These are phyloP conservation scores for Ophiostoma angusticollis DNA, from an alignment of 2,329 filamentous ascomycete species.

Conservation along the genomic window DNA sequence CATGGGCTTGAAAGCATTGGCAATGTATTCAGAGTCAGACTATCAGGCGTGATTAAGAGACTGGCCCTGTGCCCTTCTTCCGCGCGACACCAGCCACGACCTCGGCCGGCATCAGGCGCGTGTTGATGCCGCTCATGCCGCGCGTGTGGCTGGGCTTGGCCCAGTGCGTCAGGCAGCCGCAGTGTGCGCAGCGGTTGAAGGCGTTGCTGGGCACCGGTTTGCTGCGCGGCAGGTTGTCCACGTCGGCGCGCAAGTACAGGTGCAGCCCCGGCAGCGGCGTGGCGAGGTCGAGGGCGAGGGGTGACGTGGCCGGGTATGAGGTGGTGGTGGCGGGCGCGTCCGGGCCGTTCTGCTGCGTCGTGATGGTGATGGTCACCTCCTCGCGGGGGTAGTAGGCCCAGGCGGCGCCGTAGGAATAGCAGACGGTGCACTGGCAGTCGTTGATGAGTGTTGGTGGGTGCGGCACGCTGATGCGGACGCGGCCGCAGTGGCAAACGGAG, in stretches of 20 bases:
- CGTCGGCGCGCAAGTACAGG: conserved; percentile 2
- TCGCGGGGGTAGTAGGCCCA: conserved; percentile 14
- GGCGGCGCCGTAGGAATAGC: conserved; percentile 15
- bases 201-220: neutral
- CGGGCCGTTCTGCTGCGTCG: neutral
- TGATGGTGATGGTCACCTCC: neutral
- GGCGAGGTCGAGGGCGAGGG: no score
- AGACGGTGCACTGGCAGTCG: conserved; percentile 16
- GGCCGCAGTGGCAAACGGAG: conserved; percentile 15
- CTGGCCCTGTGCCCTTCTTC: no score
- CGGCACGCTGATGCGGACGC: conserved; percentile 11
- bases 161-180: conserved; percentile 9
- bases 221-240: no score
- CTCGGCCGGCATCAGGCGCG: neutral
- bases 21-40: no score
- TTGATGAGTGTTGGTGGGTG: conserved; percentile 10
- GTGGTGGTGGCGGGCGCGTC: conserved; percentile 4
- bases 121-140: conserved; percentile 2
- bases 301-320: no score
- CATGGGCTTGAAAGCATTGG: no score
- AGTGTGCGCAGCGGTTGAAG: conserved; percentile 7
- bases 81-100: no score
- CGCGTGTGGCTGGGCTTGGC: neutral
- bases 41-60: no score
- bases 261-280: conserved; percentile 1